These are phyloP conservation scores for Phytophthora litchii DNA, from an alignment of 352 stramenopile species.

Conservation along the genomic window DNA sequence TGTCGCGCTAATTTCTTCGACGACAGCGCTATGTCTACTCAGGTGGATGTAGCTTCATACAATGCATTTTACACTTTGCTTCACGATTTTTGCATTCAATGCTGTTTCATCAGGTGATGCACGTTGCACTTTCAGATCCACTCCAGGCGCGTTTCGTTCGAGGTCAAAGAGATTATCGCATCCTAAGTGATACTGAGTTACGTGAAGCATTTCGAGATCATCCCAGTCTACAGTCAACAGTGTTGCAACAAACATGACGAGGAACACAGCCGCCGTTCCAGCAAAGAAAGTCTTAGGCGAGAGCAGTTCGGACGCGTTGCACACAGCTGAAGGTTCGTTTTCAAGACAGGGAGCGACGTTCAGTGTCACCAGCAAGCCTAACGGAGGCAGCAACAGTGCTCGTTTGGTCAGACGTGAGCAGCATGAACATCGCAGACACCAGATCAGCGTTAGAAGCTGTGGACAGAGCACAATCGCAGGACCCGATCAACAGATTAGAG, in stretches of 20 bases:
- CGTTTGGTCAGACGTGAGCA: constrained; percentile 51
- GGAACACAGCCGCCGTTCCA: too few species aligned
- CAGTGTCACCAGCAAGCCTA: constrained; percentile 23
- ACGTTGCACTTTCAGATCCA: constrained; percentile 40
- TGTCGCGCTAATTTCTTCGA: constrained; percentile 22
- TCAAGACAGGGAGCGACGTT: constrained; percentile 41
- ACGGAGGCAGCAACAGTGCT: constrained; percentile 32
- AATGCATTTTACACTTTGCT: constrained; percentile 36
- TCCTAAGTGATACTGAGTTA: constrained; percentile 31
- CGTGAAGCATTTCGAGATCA: constrained; percentile 11
- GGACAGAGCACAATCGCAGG: neutral
- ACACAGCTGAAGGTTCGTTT: neutral
- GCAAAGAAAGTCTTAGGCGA: too few species aligned
- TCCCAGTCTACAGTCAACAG: constrained; percentile 16
- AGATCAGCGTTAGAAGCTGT: constrained; percentile 40
- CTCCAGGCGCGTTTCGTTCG: constrained; percentile 18
- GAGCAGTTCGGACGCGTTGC: too few species aligned
- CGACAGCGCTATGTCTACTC: constrained; percentile 1
- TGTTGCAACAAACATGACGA: constrained; percentile 24
- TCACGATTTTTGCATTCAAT: neutral
- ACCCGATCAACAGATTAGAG: neutral
- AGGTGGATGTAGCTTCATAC: constrained; percentile 3
- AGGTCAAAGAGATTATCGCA: constrained; percentile 65
- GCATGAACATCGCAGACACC: constrained; percentile 63
- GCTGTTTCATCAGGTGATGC: too few species aligned